Base-by-base conservation (phyloP, 139 green algal genomes). In the Chlorella ohadii region DNA sequence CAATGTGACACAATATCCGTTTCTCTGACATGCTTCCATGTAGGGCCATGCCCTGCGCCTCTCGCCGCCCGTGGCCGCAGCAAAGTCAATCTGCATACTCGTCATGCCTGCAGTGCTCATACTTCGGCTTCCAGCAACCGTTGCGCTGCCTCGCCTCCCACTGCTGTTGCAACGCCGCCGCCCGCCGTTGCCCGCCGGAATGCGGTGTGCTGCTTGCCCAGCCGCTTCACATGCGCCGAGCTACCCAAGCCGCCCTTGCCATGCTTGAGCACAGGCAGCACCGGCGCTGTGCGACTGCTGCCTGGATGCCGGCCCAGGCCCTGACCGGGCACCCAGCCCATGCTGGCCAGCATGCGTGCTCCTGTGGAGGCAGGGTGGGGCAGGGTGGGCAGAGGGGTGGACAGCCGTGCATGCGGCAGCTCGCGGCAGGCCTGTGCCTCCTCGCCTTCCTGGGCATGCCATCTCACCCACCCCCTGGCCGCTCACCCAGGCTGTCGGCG, bases 291-390 rank as follows among this genome's bases (percentile, higher is more conserved):
- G 41, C 28, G 17, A 19, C 11, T 20, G 28, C 38, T 31, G 38
- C 68, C 68, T 1, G 68, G 68, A 38, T 41, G 13, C 23, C 36
- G 23, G 68, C 68, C 68, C 68, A 75, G 68, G 39, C 16, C 44
- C 34, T 71, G 34, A 1, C 34, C 56, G 2, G 74, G 74, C 1
- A 20, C 55, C 56, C 74, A 81, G 31, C 74, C 55, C 74, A 81
- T 81, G 20, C 55, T 23, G 6, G 51, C 34, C 74, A 81, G 56
- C 75, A 81, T 71, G n/a, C 56, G 39, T 0, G 75, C 75, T 19
- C 75, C 75, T 81, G 75, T 19, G 6, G 63, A n/a, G n/a, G n/a
- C n/a, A n/a, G n/a, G n/a, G n/a, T n/a, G n/a, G n/a, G n/a, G n/a
- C n/a, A n/a, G n/a, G n/a, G n/a, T n/a, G n/a, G n/a, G n/a, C n/a